These are phyloP conservation scores for Hirschioporus abietinus DNA, from an alignment of 768 basidiomycete species.

Conservation along the genomic window DNA sequence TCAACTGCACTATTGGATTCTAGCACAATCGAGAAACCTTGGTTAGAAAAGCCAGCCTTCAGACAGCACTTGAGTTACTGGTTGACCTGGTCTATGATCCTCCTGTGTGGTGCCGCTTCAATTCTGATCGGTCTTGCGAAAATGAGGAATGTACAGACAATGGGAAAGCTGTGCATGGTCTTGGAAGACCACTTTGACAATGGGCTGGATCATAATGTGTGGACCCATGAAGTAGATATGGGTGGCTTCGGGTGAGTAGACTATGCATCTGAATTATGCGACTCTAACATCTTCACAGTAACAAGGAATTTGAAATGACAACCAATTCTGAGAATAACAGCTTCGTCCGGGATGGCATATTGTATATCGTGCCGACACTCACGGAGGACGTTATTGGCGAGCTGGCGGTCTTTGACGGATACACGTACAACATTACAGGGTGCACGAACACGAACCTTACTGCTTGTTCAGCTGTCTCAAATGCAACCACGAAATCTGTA, in stretches of 20 bases:
- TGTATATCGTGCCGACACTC: slow-evolving; percentile 84
- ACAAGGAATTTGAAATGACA: slow-evolving; percentile 83
- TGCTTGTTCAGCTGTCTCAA: slow-evolving; percentile 70
- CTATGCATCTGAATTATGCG: background rate
- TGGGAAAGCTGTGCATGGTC: slow-evolving; percentile 54
- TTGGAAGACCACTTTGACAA: slow-evolving; percentile 71
- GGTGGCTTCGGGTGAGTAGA: slow-evolving; percentile 71
- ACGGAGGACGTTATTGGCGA: slow-evolving; percentile 58
- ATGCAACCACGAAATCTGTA: slow-evolving; percentile 55
- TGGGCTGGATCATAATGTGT: slow-evolving; percentile 29
- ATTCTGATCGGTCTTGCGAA: slow-evolving; percentile 50
- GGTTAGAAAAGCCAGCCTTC: slow-evolving; percentile 47
- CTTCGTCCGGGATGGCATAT: slow-evolving; percentile 62
- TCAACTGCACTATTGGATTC: background rate
- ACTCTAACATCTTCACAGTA: slow-evolving; percentile 33
- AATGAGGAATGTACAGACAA: slow-evolving; percentile 47
- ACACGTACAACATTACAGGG: slow-evolving; percentile 74
- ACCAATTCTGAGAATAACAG: slow-evolving; percentile 67
- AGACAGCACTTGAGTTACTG: slow-evolving; percentile 49
- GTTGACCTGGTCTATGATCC: slow-evolving; percentile 48
- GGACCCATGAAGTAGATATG: slow-evolving; percentile 71
- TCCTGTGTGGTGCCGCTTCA: slow-evolving; percentile 50
- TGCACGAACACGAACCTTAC: slow-evolving; percentile 62
- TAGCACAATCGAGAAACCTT: slow-evolving; percentile 41
- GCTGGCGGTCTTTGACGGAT: slow-evolving; percentile 53